Evolutionary conservation across 164 flowering plant species (phyloP).

Genomic region (Litsea cubeba): DNA sequence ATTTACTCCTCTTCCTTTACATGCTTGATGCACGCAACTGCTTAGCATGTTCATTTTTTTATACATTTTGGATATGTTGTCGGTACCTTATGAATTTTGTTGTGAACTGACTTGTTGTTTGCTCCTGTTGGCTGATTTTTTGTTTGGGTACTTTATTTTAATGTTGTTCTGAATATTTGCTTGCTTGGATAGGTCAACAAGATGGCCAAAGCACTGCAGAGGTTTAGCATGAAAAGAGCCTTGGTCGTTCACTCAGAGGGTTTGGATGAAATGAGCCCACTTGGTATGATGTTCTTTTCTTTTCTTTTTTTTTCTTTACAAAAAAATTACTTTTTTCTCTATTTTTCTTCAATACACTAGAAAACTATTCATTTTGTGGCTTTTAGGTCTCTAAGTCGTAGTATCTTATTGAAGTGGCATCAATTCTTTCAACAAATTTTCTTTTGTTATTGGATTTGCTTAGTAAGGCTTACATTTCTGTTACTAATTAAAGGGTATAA

Average conservation of each 20-base stretch:
- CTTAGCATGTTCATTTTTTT: neutral
- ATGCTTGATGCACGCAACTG: neutral
- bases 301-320: neutral
- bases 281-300: constrained; percentile 37
- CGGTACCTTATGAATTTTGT: neutral
- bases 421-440: neutral
- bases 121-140: neutral
- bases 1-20: neutral
- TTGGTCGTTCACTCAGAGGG: constrained; percentile 89
- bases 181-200: constrained; percentile 54
- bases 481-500: neutral
- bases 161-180: too few relatives aligned
- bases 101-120: neutral
- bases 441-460: neutral
- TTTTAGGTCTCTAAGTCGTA: neutral
- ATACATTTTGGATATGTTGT: neutral
- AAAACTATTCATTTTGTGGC: neutral
- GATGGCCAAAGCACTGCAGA: constrained; percentile 90
- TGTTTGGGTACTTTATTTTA: too few relatives aligned
- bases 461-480: too few relatives aligned
- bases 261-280: constrained; percentile 91
- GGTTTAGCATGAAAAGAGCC: constrained; percentile 86
- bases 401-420: neutral
- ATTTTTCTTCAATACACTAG: neutral
- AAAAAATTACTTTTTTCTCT: too few relatives aligned